Percentiles rank a stretch among this genome's conserved stretches.
These are phyloP conservation scores for Rhytidiadelphus loreus DNA, from an alignment of 225 moss, liverwort and hornwort genomes.

Conservation along the genomic window DNA sequence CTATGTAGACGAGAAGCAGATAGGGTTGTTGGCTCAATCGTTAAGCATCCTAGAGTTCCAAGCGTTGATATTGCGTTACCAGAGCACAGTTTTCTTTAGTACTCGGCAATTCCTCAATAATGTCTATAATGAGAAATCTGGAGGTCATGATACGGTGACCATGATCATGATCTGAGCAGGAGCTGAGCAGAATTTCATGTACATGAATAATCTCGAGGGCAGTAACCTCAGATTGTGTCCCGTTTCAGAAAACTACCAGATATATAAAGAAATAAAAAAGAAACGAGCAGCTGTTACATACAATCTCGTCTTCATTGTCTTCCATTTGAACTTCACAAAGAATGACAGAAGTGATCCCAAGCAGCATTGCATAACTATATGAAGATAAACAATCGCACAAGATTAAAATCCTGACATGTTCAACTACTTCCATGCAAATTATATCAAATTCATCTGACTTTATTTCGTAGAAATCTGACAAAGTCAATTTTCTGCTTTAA, in stretches of 20 bases:
- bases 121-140: not conserved
- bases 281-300: not conserved
- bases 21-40: not conserved
- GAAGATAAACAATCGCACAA: not conserved
- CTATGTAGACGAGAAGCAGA: not conserved
- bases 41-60: not conserved
- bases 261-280: not conserved
- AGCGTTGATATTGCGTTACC: not conserved
- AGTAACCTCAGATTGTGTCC: not conserved
- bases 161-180: not conserved
- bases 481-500: not conserved
- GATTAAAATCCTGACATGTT: not conserved
- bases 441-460: not conserved
- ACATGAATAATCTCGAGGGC: not conserved
- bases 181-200: not conserved
- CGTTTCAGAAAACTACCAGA: not conserved
- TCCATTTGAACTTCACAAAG: not conserved
- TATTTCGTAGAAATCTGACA: not conserved
- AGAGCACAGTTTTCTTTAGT: not conserved
- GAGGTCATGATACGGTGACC: not conserved
- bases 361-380: not conserved
- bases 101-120: not conserved
- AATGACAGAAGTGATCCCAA: not conserved
- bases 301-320: not conserved
- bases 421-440: not conserved